phyloP scores from a whole-genome alignment of 202 grass and related monocot genomes.

The Thinopyrum obtusiflorum region DNA sequence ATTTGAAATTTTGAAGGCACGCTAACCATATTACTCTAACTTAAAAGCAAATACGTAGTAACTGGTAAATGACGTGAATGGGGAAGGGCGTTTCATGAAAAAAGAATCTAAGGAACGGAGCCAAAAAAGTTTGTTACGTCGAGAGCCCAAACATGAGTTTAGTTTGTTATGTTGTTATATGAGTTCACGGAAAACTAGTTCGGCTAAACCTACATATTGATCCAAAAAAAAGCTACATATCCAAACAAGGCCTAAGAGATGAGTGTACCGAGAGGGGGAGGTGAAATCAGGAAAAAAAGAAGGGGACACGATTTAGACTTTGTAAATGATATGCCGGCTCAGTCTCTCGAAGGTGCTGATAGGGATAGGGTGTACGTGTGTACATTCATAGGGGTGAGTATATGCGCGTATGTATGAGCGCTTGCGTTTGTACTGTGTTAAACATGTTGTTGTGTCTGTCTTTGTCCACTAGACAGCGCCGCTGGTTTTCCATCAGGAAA shows the following conservation, averaged over 20 bases:
- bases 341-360: too few species aligned
- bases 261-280: background rate
- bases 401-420: too few species aligned
- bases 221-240: background rate
- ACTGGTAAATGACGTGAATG: background rate
- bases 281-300: background rate
- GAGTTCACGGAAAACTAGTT: background rate
- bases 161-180: background rate
- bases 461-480: background rate
- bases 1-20: background rate
- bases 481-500: background rate
- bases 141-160: background rate
- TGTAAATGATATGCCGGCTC: too few species aligned
- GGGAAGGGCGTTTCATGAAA: background rate
- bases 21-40: background rate
- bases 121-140: background rate
- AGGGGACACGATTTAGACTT: background rate
- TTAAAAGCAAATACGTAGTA: too few species aligned
- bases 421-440: too few species aligned
- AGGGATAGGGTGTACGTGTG: too few species aligned
- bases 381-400: too few species aligned
- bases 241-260: background rate
- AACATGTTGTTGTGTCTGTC: background rate
- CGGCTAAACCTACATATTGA: background rate
- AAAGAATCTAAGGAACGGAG: background rate